Base-by-base conservation (phyloP, 192 early-diverging fungal genomes). In the Backusella circina region DNA sequence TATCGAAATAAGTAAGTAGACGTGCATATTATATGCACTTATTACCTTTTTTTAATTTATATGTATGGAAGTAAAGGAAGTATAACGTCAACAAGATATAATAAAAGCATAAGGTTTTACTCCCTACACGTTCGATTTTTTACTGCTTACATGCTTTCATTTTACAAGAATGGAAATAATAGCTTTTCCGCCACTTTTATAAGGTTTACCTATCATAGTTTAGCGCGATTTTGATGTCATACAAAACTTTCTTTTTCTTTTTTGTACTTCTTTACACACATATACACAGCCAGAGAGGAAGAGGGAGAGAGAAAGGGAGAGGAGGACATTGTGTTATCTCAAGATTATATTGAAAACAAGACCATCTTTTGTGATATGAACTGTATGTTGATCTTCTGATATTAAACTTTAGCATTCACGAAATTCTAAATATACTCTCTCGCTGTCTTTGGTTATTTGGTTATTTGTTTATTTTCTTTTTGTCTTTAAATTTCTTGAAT, bases 141-240 rank as follows among this genome's bases (percentile, higher is more conserved):
- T 61, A 61, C 54, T 12, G 26, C 54, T 61, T 61, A 10, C 54
- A 13, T 28, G 9, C 21, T 28, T 61, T 28, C 54, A 61, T 13
- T 23, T 47, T 61, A 61, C 54, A 61, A 28, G 54, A 61, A 61
- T 61, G 54, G 54, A 61, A 61, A 61, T 61, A 61, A 28, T 61
- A 26, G 0, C 12, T 61, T 61, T 13, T 61, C 54, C 54, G 54
- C 54, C 54, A 61, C 54, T 61, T 57, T 57, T 10, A 23, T 2
- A 23, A 26, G 21, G 7, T 61, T 61, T 10, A 28, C 54, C 54
- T 28, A 61, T 61, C 54, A 28, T 0, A 12, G 54, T 28, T 61
- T 28, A 61, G 54, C 8, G 54, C 4, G 3, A 12, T 61, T 57
- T 61, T 61, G 2, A 61, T 61, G 54, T 61, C 26, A 26, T 61